Evolutionary conservation across 768 basidiomycete genomes (phyloP).

Genomic region (Rhizopogon vinicolor): DNA sequence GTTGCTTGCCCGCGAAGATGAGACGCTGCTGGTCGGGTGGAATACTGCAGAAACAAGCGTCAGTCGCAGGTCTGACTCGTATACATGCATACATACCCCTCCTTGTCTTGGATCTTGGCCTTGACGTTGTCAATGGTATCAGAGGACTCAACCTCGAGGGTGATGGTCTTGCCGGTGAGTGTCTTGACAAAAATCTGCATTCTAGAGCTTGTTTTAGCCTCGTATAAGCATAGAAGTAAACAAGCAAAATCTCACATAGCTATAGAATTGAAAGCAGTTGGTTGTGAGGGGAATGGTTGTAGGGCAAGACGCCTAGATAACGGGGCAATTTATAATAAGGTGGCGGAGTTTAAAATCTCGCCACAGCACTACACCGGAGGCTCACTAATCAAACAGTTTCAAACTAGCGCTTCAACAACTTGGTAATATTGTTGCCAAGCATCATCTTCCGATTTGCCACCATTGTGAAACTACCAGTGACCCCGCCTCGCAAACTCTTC

Average conservation of each 20-base stretch:
- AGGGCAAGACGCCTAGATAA: neutral
- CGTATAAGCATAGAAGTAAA: neutral
- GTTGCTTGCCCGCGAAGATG: constrained; percentile 96
- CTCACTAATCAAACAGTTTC: neutral
- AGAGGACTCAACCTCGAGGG: constrained; percentile 71
- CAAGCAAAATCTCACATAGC: neutral
- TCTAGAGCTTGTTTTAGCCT: constrained; percentile 12
- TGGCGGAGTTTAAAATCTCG: neutral
- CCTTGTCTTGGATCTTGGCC: constrained; percentile 89
- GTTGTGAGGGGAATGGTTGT: neutral
- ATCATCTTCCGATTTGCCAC: neutral
- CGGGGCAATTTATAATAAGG: neutral
- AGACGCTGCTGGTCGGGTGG: constrained; percentile 84
- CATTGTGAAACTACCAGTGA: constrained; percentile 12
- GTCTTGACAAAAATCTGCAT: constrained; percentile 89
- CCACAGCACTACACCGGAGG: neutral
- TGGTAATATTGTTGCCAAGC: no score
- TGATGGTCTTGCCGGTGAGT: constrained; percentile 83
- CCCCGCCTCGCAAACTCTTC: constrained; percentile 19
- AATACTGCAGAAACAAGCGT: neutral
- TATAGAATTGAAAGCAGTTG: neutral
- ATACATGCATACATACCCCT: constrained; percentile 47
- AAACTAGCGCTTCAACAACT: no score
- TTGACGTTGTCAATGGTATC: constrained; percentile 77
- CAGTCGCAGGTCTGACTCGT: neutral